Conservation (phyloP, 148 eudicot genomes). For the Rhododendron williamsianum region DNA sequence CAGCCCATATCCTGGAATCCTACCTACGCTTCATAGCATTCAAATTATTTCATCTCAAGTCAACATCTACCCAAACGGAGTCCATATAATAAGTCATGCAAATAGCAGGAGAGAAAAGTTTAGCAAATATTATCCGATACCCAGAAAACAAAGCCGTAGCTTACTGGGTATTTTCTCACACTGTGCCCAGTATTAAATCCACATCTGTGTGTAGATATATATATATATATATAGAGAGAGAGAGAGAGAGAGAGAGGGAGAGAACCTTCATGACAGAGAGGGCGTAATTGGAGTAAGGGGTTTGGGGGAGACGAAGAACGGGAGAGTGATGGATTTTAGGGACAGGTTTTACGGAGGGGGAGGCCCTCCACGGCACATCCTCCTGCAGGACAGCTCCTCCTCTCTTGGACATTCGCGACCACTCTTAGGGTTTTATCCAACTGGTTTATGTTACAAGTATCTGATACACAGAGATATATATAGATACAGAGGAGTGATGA, state of each 20-base stretch:
- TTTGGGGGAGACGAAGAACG: slow-evolving; percentile 51
- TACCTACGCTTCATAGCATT: not conserved
- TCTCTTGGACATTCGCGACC: slow-evolving; percentile 48
- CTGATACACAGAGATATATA: not conserved
- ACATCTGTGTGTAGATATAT: not conserved
- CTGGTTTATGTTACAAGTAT: not conserved
- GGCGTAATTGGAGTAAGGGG: slow-evolving; percentile 60
- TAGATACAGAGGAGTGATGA: too few relatives aligned
- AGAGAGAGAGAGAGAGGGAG: not conserved
- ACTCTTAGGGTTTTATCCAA: not conserved
- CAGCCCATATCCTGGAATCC: not conserved
- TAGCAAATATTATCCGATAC: not conserved
- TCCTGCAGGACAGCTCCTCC: slow-evolving; percentile 40
- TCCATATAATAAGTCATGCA: not conserved
- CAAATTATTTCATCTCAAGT: not conserved
- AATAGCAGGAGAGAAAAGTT: not conserved
- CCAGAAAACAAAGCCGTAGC: slow-evolving; percentile 4
- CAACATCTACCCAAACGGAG: not conserved
- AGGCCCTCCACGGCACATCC: slow-evolving; percentile 85
- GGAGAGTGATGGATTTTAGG: slow-evolving; percentile 87
- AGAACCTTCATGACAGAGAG: slow-evolving; percentile 64
- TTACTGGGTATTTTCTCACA: not conserved
- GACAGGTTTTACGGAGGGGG: slow-evolving; percentile 47
- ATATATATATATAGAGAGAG: not conserved
- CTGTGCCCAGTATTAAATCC: not conserved